A percentile compares a stretch with the other conserved stretches of the same genome.
phyloP scores from a whole-genome alignment of 805 yeast species.

The Saturnispora serradocipensis region DNA sequence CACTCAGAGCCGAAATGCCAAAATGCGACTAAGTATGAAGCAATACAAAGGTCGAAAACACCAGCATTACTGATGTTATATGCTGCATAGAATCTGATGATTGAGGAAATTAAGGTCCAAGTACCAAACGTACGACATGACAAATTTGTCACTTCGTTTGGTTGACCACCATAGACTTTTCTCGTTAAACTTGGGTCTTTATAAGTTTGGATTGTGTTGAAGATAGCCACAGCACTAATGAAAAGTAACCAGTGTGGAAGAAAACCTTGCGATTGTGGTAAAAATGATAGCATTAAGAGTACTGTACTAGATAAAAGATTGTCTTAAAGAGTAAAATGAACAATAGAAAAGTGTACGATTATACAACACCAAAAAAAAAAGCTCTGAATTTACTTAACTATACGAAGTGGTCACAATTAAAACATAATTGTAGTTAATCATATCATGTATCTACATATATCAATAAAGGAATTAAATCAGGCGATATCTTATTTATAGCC shows the following conservation, averaged over 20 bases:
- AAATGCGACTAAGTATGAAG: conserved; percentile 75
- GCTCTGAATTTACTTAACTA: neutral
- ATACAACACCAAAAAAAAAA: neutral
- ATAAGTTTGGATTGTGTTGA: conserved; percentile 86
- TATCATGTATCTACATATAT: neutral
- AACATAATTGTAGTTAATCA: neutral
- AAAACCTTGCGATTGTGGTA: conserved; percentile 43
- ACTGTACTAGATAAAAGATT: neutral
- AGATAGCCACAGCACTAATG: conserved; percentile 80
- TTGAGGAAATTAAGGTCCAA: conserved; percentile 85
- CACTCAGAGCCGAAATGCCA: conserved; percentile 80
- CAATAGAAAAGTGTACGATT: neutral
- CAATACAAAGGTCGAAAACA: conserved; percentile 68
- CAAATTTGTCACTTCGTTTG: conserved; percentile 47
- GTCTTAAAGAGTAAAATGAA: neutral
- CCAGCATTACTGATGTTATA: conserved; percentile 59
- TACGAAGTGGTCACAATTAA: neutral
- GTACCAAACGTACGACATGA: conserved; percentile 98
- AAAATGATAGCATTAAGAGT: conserved; percentile 15
- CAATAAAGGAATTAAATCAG: no score
- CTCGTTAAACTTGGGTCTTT: conserved; percentile 61
- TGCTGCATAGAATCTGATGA: conserved; percentile 83
- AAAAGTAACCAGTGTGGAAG: conserved; percentile 74
- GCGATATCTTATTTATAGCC: neutral
- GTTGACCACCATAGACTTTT: conserved; percentile 63